Conservation (phyloP, 805 yeast genomes). For the Nakazawaea peltata region DNA sequence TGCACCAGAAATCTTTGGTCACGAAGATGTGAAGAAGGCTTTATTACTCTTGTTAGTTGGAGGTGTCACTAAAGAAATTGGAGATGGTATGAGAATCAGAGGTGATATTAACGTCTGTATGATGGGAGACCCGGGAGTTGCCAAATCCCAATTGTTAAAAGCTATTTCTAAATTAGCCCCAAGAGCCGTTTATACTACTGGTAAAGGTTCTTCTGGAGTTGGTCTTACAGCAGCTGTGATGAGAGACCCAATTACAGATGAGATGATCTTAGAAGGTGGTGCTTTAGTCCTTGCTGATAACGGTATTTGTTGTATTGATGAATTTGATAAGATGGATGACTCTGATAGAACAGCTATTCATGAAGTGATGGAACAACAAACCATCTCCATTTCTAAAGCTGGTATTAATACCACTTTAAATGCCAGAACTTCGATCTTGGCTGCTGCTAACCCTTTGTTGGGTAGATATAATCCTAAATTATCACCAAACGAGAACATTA, state of each 20-base stretch:
- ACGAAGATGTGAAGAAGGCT: conserved; percentile 88
- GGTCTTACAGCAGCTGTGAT: conserved; percentile 98
- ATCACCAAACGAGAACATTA: conserved; percentile 92
- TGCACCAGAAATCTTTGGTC: conserved; percentile 97
- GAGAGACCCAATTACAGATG: conserved; percentile 99
- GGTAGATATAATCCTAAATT: conserved; percentile 89
- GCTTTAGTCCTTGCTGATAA: conserved; percentile 95
- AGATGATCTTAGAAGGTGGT: conserved; percentile 97
- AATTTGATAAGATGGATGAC: conserved; percentile 98
- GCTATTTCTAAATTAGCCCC: conserved; percentile 91
- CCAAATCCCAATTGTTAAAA: conserved; percentile 91
- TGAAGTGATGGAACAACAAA: conserved; percentile 99
- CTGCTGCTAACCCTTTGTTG: conserved; percentile 97
- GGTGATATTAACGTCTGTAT: conserved; percentile 94
- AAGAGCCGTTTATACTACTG: conserved; percentile 94
- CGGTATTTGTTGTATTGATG: conserved; percentile 98
- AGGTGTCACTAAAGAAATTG: conserved; percentile 90
- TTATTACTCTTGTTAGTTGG: conserved; percentile 79
- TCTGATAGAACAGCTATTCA: conserved; percentile 94
- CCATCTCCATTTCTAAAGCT: conserved; percentile 94
- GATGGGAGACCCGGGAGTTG: conserved; percentile 99
- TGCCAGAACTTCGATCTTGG: conserved; percentile 90
- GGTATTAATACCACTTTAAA: conserved; percentile 94
- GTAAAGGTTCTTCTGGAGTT: conserved; percentile 98
- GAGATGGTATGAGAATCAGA: conserved; percentile 95